Conservation (phyloP, 495 filamentous ascomycete species). For the Daldinia vernicosa region DNA sequence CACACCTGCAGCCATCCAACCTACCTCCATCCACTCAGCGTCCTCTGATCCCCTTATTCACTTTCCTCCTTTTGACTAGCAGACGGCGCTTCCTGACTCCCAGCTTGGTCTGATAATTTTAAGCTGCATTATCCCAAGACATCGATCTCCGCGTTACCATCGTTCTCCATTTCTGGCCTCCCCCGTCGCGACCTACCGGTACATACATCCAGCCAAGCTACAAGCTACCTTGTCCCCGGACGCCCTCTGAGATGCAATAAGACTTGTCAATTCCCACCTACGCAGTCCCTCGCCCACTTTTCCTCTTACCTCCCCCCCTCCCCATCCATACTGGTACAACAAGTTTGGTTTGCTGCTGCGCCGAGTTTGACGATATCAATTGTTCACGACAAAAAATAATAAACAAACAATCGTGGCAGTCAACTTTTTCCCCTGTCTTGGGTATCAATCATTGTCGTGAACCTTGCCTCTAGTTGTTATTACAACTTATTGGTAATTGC, state of each 20-base stretch:
- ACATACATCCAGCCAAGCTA: conserved; percentile 3
- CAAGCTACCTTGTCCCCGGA: conserved; percentile 1
- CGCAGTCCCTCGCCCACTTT: conserved; percentile 44
- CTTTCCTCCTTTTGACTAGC: conserved; percentile 33
- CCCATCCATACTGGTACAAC: conserved; percentile 14
- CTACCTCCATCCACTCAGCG: conserved; percentile 32
- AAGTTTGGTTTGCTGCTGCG: conserved; percentile 26
- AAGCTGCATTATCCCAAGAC: conserved; percentile 43
- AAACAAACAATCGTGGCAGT: conserved; percentile 43
- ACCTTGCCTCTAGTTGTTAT: conserved; percentile 17
- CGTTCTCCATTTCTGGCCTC: conserved; percentile 34
- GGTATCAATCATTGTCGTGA: conserved; percentile 23
- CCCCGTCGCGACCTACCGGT: conserved; percentile 43
- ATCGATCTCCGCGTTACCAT: conserved; percentile 40
- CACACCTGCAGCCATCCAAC: conserved; percentile 32
- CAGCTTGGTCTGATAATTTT: conserved; percentile 38
- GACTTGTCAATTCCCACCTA: conserved; percentile 43
- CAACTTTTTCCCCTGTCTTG: conserved; percentile 14
- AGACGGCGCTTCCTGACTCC: conserved; percentile 45
- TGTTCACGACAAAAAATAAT: conserved; percentile 38
- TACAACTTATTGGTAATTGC: conserved; percentile 19
- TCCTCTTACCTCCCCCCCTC: conserved; percentile 37
- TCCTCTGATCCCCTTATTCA: conserved; percentile 31
- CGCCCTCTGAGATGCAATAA: conserved; percentile 45
- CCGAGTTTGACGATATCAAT: conserved; percentile 32